Percentiles rank a stretch among this genome's conserved stretches.
Evolutionary conservation across 108 stramenopile species (phyloP).

Genomic region (Discostella pseudostelligera): DNA sequence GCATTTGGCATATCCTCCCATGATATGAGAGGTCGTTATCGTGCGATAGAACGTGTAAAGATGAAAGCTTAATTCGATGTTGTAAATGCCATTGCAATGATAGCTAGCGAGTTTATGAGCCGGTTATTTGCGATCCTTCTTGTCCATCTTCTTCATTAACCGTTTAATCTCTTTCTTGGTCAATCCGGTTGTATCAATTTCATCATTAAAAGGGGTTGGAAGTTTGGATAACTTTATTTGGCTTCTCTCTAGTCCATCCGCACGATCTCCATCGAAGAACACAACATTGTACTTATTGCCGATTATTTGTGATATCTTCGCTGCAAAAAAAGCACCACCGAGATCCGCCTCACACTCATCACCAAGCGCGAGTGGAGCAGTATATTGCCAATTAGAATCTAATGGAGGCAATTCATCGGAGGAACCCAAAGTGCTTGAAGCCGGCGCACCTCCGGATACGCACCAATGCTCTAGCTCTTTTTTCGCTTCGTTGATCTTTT

Average conservation of each 20-base stretch:
- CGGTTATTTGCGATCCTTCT: constrained; percentile 38
- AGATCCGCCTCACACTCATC: constrained; percentile 84
- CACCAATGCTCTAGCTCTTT: constrained; percentile 56
- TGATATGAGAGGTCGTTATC: background rate
- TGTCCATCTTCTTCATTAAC: constrained; percentile 73
- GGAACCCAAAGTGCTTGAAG: background rate
- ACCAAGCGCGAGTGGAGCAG: constrained; percentile 60
- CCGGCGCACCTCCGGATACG: constrained; percentile 28
- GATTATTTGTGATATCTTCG: constrained; percentile 54
- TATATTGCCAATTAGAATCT: constrained; percentile 69
- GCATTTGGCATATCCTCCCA: constrained; percentile 49
- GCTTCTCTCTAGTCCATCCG: constrained; percentile 59
- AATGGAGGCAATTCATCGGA: constrained; percentile 11
- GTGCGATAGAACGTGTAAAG: background rate
- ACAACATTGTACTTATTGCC: constrained; percentile 64
- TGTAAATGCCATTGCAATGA: too few relatives aligned
- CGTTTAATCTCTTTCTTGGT: constrained; percentile 80
- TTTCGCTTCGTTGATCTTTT: constrained; percentile 61
- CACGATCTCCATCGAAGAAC: constrained; percentile 82
- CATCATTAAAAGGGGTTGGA: constrained; percentile 36
- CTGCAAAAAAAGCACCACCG: constrained; percentile 82
- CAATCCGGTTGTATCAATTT: constrained; percentile 63
- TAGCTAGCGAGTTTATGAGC: background rate
- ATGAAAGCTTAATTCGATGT: constrained; percentile 5
- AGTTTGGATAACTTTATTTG: constrained; percentile 67